Percentiles rank a stretch among this genome's conserved stretches.
These are phyloP conservation scores for Gymnopus androsaceus DNA, from an alignment of 1,284 basidiomycete species.

Conservation along the genomic window DNA sequence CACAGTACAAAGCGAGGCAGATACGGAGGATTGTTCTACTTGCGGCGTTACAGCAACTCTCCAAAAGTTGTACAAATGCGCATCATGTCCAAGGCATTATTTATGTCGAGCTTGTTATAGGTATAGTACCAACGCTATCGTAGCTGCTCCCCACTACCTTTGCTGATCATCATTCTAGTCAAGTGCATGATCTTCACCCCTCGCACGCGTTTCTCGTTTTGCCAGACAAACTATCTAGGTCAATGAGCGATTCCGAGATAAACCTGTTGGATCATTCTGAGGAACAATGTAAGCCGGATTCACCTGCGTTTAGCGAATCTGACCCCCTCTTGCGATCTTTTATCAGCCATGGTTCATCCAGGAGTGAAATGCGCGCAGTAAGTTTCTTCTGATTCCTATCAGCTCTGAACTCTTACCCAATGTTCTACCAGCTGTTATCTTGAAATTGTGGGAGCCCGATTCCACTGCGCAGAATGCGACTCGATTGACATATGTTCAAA, in stretches of 20 bases:
- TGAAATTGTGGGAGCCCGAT: conserved; percentile 87
- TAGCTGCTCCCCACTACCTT: background rate
- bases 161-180: conserved; percentile 37
- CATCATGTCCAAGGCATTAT: conserved; percentile 76
- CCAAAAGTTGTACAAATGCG: conserved; percentile 80
- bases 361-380: conserved; percentile 80
- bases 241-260: conserved; percentile 43
- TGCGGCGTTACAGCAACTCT: conserved; percentile 61
- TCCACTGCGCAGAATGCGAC: conserved; percentile 88
- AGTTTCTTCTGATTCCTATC: conserved; percentile 33
- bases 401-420: background rate
- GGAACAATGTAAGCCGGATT: conserved; percentile 60
- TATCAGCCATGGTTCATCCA: conserved; percentile 67
- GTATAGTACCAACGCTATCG: conserved; percentile 40
- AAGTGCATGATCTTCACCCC: conserved; percentile 89
- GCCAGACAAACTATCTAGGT: conserved; percentile 57
- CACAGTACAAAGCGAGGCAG: conserved; percentile 70
- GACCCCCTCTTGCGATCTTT: background rate
- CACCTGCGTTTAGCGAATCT: background rate
- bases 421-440: conserved; percentile 68
- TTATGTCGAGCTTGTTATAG: conserved; percentile 82
- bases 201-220: conserved; percentile 81
- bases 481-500: conserved; percentile 84
- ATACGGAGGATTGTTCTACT: conserved; percentile 71
- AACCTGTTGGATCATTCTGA: conserved; percentile 42